Conservation (phyloP, 805 yeast genomes). For the Saccharomycopsis fibuligera region DNA sequence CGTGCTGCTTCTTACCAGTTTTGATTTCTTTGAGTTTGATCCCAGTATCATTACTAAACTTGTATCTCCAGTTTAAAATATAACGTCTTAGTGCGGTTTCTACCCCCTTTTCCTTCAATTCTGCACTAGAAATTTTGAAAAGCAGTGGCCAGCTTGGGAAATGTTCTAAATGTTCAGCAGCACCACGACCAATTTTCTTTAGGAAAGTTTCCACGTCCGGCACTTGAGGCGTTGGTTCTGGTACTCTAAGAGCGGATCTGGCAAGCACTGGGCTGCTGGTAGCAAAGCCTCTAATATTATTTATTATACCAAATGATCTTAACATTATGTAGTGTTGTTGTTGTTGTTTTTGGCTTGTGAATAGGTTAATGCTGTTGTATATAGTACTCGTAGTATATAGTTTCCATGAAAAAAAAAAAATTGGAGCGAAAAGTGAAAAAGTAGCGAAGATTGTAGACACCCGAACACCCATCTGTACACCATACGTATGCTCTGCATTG, state of each 20-base stretch:
- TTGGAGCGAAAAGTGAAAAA: neutral
- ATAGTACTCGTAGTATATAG: neutral
- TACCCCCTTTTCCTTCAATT: slow-evolving; percentile 70
- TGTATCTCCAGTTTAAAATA: slow-evolving; percentile 66
- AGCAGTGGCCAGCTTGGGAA: slow-evolving; percentile 73
- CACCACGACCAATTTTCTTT: slow-evolving; percentile 69
- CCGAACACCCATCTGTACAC: neutral
- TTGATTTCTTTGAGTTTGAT: slow-evolving; percentile 50
- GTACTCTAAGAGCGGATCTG: slow-evolving; percentile 26
- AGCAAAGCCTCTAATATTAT: slow-evolving; percentile 12
- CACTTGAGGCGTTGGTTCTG: slow-evolving; percentile 45
- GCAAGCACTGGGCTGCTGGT: neutral
- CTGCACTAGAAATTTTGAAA: slow-evolving; percentile 45
- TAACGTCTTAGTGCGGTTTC: slow-evolving; percentile 68
- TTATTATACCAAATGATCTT: too few relatives aligned
- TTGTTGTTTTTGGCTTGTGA: neutral
- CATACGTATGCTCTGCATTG: neutral
- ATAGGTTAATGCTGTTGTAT: too few relatives aligned
- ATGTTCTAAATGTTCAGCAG: slow-evolving; percentile 56
- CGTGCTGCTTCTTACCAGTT: slow-evolving; percentile 67
- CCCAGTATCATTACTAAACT: slow-evolving; percentile 29
- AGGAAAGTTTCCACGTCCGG: slow-evolving; percentile 74
- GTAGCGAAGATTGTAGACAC: neutral
- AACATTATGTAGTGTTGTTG: neutral
- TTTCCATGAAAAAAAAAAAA: neutral